Percentiles rank a stretch among this genome's conserved stretches.
phyloP scores from a whole-genome alignment of 371 early-diverging fungal genomes.

The Mortierella sp. region DNA sequence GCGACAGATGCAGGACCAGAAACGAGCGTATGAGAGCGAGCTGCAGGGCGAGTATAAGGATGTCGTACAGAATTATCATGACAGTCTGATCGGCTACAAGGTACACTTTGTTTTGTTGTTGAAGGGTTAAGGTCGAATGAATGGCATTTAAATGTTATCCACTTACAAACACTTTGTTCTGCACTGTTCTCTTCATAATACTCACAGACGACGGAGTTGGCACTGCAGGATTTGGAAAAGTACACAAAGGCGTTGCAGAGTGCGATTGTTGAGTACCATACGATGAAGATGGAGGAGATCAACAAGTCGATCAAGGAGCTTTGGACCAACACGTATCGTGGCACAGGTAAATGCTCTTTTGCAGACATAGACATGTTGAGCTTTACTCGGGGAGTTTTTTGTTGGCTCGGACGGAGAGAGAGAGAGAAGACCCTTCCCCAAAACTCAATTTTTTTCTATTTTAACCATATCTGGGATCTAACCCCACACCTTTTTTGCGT shows the following conservation, averaged over 20 bases:
- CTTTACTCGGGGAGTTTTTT: not conserved
- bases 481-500: constrained; percentile 6
- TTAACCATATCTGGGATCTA: not conserved
- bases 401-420: not conserved
- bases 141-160: not conserved
- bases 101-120: constrained; percentile 37
- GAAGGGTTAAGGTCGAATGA: not conserved
- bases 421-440: not conserved
- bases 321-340: constrained; percentile 98
- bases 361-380: no score
- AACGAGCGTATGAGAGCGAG: constrained; percentile 69
- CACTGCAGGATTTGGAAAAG: constrained; percentile 86
- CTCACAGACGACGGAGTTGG: constrained; percentile 79
- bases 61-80: constrained; percentile 76
- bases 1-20: constrained; percentile 86
- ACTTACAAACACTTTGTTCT: not conserved
- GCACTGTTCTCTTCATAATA: not conserved
- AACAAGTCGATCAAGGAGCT: constrained; percentile 97
- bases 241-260: constrained; percentile 86
- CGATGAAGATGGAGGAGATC: constrained; percentile 97
- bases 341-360: constrained; percentile 76
- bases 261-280: constrained; percentile 97
- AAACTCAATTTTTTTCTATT: not conserved
- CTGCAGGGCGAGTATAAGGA: constrained; percentile 84
- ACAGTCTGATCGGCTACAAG: constrained; percentile 79